phyloP scores from a whole-genome alignment of 2,329 filamentous ascomycete genomes.

The Calonectria pseudoreteaudii region DNA sequence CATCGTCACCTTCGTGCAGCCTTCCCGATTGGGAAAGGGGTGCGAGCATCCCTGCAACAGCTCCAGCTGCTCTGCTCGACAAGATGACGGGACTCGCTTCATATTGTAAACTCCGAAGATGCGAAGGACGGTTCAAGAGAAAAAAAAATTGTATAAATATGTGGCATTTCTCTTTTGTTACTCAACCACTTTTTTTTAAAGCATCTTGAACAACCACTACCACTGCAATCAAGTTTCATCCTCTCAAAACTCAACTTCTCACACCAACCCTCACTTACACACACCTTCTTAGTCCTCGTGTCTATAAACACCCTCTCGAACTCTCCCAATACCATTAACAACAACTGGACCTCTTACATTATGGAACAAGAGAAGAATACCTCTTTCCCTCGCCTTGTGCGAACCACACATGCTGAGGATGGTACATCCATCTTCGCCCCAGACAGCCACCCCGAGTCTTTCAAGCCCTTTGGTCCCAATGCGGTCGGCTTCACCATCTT shows the following conservation, averaged over 20 bases:
- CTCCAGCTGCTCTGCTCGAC: neutral
- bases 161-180: neutral
- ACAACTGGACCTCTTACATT: neutral
- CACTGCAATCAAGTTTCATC: neutral
- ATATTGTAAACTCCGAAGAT: conserved; percentile 20
- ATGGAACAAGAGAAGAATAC: neutral
- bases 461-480: conserved; percentile 48
- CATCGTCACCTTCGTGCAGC: conserved; percentile 16
- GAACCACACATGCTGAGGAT: conserved; percentile 44
- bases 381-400: conserved; percentile 42
- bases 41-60: conserved; percentile 35
- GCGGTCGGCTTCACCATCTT: conserved; percentile 46
- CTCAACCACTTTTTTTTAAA: neutral
- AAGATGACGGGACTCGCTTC: conserved; percentile 1
- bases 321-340: neutral
- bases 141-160: conserved; percentile 11
- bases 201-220: conserved; percentile 1
- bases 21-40: conserved; percentile 32
- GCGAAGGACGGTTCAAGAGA: neutral
- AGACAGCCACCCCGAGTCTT: conserved; percentile 41
- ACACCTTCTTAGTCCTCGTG: neutral
- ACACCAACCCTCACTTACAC: conserved; percentile 1
- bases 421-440: conserved; percentile 48
- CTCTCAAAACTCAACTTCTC: neutral
- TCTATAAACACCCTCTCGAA: neutral